Conservation (phyloP, 176 grass and related monocot genomes). For the Paspalum notatum region DNA sequence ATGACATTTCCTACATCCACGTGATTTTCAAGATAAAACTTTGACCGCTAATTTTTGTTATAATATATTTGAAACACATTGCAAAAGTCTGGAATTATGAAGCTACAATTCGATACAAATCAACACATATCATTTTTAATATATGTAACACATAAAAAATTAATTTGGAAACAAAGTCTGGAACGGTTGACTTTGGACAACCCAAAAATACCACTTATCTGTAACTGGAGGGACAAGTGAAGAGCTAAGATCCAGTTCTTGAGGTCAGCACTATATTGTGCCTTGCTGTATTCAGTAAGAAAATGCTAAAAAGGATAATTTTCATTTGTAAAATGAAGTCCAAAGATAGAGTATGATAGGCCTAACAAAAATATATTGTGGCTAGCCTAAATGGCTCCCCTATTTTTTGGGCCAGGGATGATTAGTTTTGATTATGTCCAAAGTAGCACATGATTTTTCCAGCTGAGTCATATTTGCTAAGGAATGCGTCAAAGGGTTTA, state of each 20-base stretch:
- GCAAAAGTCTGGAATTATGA: background rate
- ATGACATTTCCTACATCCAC: background rate
- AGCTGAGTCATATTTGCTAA: background rate
- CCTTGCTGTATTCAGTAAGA: background rate
- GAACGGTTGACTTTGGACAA: background rate
- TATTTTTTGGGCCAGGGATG: background rate
- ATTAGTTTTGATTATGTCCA: background rate
- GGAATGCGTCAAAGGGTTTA: background rate
- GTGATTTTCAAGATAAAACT: background rate
- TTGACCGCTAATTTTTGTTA: background rate
- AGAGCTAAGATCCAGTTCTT: background rate
- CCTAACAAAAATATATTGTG: background rate
- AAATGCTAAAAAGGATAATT: constrained; percentile 3
- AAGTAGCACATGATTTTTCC: background rate
- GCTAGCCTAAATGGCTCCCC: background rate
- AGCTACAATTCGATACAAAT: background rate
- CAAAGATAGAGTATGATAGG: background rate
- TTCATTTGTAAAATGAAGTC: background rate
- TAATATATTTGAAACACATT: background rate
- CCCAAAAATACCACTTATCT: background rate
- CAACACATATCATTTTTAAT: background rate
- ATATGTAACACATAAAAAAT: background rate
- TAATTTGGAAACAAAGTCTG: background rate
- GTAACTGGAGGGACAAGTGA: background rate
- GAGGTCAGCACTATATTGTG: background rate